These are phyloP conservation scores for Pisolithus sp. DNA, from an alignment of 768 basidiomycete species.

Conservation along the genomic window DNA sequence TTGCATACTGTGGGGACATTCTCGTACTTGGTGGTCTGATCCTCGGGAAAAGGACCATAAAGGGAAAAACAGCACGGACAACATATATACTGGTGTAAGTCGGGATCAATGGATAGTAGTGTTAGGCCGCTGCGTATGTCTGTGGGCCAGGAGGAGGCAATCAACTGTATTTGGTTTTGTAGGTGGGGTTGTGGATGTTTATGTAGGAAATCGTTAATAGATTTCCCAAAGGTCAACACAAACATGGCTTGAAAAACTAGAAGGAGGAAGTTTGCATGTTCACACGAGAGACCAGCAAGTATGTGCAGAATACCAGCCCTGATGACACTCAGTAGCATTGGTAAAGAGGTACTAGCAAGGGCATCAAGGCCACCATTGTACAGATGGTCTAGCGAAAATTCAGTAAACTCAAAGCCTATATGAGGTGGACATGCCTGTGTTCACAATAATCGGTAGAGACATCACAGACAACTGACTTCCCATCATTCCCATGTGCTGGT, in stretches of 20 bases:
- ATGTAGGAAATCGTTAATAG: no score
- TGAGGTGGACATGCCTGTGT: not conserved
- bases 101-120: constrained; percentile 11
- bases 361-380: not conserved
- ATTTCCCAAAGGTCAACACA: no score
- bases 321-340: not conserved
- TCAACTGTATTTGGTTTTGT: not conserved
- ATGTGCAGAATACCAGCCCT: not conserved
- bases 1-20: constrained; percentile 17
- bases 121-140: constrained; percentile 16
- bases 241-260: no score
- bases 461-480: not conserved
- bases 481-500: no score
- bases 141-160: constrained; percentile 1
- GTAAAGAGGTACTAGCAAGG: not conserved
- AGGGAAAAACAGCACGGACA: constrained; percentile 23
- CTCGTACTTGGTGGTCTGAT: no score
- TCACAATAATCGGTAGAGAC: not conserved
- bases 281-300: not conserved
- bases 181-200: not conserved
- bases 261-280: not conserved
- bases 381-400: not conserved
- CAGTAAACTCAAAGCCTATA: not conserved
- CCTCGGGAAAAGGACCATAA: constrained; percentile 5
- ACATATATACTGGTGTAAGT: constrained; percentile 13